Conservation (phyloP, 1,284 basidiomycete species). For the Ustilago shanxiensis region DNA sequence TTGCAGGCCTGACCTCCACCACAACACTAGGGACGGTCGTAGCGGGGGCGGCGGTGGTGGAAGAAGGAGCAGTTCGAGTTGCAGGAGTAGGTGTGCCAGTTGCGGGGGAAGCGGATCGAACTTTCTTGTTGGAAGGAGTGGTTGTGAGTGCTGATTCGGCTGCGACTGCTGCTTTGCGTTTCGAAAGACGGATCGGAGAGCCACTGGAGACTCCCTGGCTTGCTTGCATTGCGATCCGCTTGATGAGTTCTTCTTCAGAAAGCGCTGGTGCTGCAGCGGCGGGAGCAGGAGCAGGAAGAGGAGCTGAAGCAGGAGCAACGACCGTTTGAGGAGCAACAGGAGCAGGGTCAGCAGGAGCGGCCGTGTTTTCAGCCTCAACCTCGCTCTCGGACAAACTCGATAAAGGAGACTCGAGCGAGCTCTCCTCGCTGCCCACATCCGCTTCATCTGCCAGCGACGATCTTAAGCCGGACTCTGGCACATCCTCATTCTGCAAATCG, state of each 20-base stretch:
- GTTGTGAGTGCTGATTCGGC: conserved; percentile 41
- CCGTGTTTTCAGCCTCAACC: conserved; percentile 16
- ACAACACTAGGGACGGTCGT: neutral
- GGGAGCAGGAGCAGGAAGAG: neutral
- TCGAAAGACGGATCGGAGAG: conserved; percentile 36
- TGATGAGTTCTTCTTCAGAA: conserved; percentile 40
- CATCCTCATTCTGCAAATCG: conserved; percentile 38
- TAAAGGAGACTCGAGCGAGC: conserved; percentile 24
- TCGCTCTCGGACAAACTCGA: conserved; percentile 37
- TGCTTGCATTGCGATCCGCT: conserved; percentile 32
- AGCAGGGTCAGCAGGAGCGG: neutral
- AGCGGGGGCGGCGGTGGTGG: conserved; percentile 3
- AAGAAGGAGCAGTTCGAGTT: neutral
- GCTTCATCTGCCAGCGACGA: conserved; percentile 17
- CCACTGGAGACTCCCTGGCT: conserved; percentile 29
- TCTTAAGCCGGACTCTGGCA: conserved; percentile 48
- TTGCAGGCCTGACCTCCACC: conserved; percentile 8
- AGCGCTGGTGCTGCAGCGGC: neutral
- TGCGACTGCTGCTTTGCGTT: conserved; percentile 49
- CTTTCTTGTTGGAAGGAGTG: conserved; percentile 31
- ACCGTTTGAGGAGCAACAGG: neutral
- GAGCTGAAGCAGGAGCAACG: neutral
- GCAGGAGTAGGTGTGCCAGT: neutral
- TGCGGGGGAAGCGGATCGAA: conserved; percentile 23
- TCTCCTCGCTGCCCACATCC: conserved; percentile 2